A percentile compares a stretch with the other conserved stretches of the same genome.
These are phyloP conservation scores for Pseudoneurospora amorphoporcata DNA, from an alignment of 495 filamentous ascomycete genomes.

Conservation along the genomic window DNA sequence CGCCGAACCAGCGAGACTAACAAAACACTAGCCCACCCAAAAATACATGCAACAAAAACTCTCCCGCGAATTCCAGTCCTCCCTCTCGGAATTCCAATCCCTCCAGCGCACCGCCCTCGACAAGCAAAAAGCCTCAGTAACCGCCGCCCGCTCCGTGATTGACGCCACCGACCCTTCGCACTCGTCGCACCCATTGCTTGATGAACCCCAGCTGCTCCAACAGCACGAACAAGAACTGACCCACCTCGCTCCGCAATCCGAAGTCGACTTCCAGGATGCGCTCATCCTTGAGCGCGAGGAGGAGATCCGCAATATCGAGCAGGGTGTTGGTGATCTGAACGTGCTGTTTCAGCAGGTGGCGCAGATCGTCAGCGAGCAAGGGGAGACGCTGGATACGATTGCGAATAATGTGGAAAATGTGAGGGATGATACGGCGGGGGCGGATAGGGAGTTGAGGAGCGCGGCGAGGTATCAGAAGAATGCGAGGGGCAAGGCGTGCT, in stretches of 20 bases:
- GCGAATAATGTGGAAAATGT: conserved; percentile 76
- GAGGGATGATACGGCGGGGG: conserved; percentile 67
- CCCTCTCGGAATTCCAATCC: conserved; percentile 79
- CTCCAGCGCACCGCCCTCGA: conserved; percentile 83
- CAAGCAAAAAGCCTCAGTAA: conserved; percentile 79
- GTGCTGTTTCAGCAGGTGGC: conserved; percentile 95
- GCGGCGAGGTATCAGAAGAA: conserved; percentile 88
- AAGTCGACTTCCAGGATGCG: conserved; percentile 95
- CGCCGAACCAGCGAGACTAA: neutral
- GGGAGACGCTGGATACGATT: conserved; percentile 80
- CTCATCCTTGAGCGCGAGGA: conserved; percentile 91
- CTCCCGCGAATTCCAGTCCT: conserved; percentile 78
- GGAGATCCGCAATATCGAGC: conserved; percentile 95
- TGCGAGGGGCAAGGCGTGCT: conserved; percentile 85
- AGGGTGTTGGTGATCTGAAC: conserved; percentile 88
- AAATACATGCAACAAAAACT: conserved; percentile 92
- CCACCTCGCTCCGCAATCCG: conserved; percentile 79
- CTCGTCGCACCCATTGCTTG: conserved; percentile 19
- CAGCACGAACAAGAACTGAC: conserved; percentile 68
- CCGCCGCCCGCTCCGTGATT: conserved; percentile 64
- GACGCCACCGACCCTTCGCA: conserved; percentile 15
- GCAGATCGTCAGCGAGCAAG: conserved; percentile 91
- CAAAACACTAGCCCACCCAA: conserved; percentile 53
- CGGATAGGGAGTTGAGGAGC: conserved; percentile 70
- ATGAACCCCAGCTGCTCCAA: conserved; percentile 43